A percentile compares a stretch with the other conserved stretches of the same genome.
These are phyloP conservation scores for Mitragyna speciosa DNA, from an alignment of 257 asterid species.

Conservation along the genomic window DNA sequence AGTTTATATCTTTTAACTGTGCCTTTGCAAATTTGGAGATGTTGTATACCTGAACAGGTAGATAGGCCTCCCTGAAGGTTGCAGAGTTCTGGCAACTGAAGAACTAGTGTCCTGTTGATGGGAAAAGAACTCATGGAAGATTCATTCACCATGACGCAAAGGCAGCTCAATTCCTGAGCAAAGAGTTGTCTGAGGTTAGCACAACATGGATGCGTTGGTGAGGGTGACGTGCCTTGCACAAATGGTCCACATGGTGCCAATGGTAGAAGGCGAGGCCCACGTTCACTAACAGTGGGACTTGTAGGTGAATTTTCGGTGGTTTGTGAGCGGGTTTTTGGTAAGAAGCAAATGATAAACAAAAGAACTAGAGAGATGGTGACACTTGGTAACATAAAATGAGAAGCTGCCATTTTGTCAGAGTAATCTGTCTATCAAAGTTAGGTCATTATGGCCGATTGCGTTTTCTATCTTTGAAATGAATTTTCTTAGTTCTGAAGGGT, in stretches of 20 bases:
- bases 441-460: background rate
- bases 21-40: background rate
- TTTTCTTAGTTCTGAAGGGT: background rate
- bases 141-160: slow-evolving; percentile 55
- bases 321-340: slow-evolving; percentile 30
- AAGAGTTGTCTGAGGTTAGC: slow-evolving; percentile 43
- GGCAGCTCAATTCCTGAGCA: slow-evolving; percentile 38
- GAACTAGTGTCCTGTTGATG: slow-evolving; percentile 59
- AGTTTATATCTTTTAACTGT: background rate
- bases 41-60: slow-evolving; percentile 46
- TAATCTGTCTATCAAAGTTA: background rate
- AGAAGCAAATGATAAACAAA: slow-evolving; percentile 15
- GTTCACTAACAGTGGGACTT: slow-evolving; percentile 31
- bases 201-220: slow-evolving; percentile 55
- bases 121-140: slow-evolving; percentile 41
- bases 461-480: background rate
- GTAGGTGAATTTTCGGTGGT: slow-evolving; percentile 11
- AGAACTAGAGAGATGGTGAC: slow-evolving; percentile 5
- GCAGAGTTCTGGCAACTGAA: slow-evolving; percentile 62
- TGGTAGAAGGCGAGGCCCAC: slow-evolving; percentile 44
- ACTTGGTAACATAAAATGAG: background rate
- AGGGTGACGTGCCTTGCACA: slow-evolving; percentile 49
- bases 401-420: slow-evolving; percentile 11
- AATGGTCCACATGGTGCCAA: slow-evolving; percentile 60
- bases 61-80: slow-evolving; percentile 36